These are phyloP conservation scores for Cladosporium sp. DNA, from an alignment of 2,329 filamentous ascomycete species.

Conservation along the genomic window DNA sequence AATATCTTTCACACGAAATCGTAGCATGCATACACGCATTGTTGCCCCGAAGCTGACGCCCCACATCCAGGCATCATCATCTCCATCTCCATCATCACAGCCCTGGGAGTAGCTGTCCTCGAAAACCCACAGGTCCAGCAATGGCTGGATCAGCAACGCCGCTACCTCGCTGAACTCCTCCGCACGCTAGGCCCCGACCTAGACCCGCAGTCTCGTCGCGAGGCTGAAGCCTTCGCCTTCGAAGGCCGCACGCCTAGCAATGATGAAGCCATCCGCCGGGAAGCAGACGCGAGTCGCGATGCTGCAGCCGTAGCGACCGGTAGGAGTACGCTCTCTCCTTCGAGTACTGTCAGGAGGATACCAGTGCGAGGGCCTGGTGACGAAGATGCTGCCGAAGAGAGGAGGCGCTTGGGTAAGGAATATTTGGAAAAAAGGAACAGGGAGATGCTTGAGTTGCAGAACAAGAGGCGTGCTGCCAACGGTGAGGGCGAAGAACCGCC, in stretches of 20 bases:
- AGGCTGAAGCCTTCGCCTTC: conserved; percentile 35
- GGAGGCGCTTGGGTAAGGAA: conserved; percentile 32
- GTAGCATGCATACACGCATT: no score
- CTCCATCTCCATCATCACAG: conserved; percentile 57
- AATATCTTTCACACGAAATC: no score
- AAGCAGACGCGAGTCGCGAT: conserved; percentile 28
- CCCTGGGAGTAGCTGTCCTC: conserved; percentile 60
- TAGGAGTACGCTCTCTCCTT: conserved; percentile 17
- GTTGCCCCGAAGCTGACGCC: conserved; percentile 1
- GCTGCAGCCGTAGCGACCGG: conserved; percentile 34
- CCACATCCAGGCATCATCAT: conserved; percentile 54
- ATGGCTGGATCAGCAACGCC: conserved; percentile 59
- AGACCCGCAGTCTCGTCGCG: conserved; percentile 40
- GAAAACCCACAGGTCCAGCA: conserved; percentile 59
- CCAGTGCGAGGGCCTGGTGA: conserved; percentile 27
- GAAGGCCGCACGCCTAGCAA: conserved; percentile 31
- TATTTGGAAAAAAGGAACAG: conserved; percentile 33
- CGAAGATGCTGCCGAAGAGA: conserved; percentile 30
- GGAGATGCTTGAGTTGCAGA: conserved; percentile 31
- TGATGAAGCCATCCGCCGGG: conserved; percentile 25
- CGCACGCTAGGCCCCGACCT: conserved; percentile 59
- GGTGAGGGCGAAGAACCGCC: conserved; percentile 13
- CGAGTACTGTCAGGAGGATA: conserved; percentile 26
- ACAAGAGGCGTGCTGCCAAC: conserved; percentile 22
- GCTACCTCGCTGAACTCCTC: conserved; percentile 57